Evolutionary conservation across 2,329 filamentous ascomycete genomes (phyloP).

Genomic region (Verticillium alfalfae): DNA sequence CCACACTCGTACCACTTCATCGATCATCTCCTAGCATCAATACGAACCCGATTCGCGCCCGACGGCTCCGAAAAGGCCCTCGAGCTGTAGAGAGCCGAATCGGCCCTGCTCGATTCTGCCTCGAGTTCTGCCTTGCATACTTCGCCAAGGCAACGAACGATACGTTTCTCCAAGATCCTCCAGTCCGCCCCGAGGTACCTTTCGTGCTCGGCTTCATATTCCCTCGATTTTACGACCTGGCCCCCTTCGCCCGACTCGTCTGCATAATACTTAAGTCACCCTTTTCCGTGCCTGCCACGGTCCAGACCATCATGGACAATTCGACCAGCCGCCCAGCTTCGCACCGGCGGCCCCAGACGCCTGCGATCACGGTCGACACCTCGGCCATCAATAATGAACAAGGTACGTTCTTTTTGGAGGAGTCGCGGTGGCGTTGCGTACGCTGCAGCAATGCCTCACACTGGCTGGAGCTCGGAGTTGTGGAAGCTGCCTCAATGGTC

Average conservation of each 20-base stretch:
- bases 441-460: background rate
- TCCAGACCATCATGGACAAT: background rate
- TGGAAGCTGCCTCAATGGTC: background rate
- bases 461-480: background rate
- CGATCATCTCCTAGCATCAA: background rate
- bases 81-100: background rate
- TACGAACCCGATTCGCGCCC: background rate
- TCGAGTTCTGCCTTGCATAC: background rate
- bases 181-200: background rate
- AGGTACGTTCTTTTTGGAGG: constrained; percentile 6
- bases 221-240: background rate
- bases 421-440: background rate
- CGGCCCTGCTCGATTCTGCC: background rate
- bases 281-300: background rate
- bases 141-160: constrained; percentile 1
- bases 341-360: constrained; percentile 8
- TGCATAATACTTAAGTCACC: background rate
- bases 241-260: background rate
- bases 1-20: background rate
- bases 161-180: background rate
- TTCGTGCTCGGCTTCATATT: background rate
- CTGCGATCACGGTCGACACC: constrained; percentile 12
- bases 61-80: background rate
- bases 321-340: background rate
- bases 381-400: constrained; percentile 10